Percentiles rank a stretch among this genome's conserved stretches.
Evolutionary conservation across 495 filamentous ascomycete genomes (phyloP).

Genomic region (Penicillium malachiteum): DNA sequence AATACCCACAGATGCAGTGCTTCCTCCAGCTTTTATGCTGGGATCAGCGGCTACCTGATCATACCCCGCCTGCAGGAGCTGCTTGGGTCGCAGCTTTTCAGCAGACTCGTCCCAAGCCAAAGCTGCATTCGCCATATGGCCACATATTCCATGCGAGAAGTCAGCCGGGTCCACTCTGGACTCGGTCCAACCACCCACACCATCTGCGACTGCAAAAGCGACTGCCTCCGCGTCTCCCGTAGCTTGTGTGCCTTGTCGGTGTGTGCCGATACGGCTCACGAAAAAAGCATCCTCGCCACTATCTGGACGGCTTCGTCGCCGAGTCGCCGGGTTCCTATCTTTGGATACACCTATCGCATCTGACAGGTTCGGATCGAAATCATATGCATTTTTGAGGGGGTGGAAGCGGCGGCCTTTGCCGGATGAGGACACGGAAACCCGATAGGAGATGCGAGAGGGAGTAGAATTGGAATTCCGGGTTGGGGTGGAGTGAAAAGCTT

Average conservation of each 20-base stretch:
- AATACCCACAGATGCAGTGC: conserved; percentile 83
- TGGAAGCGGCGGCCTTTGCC: conserved; percentile 77
- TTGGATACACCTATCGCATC: conserved; percentile 51
- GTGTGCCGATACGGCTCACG: conserved; percentile 65
- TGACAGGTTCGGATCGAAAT: conserved; percentile 64
- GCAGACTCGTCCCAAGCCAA: conserved; percentile 42
- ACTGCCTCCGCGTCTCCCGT: conserved; percentile 45
- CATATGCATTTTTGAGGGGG: conserved; percentile 66
- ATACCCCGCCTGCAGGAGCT: conserved; percentile 81
- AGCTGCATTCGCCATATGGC: conserved; percentile 79
- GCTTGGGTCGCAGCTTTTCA: conserved; percentile 58
- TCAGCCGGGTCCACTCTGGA: conserved; percentile 89
- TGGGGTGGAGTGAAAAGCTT: conserved; percentile 33
- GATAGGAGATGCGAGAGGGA: conserved; percentile 41
- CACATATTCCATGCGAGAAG: conserved; percentile 93
- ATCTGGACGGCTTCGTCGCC: conserved; percentile 55
- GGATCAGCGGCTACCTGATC: conserved; percentile 72
- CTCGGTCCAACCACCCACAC: conserved; percentile 92
- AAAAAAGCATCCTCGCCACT: conserved; percentile 98
- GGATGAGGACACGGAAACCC: conserved; percentile 58
- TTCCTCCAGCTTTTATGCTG: conserved; percentile 75
- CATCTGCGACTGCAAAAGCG: conserved; percentile 88
- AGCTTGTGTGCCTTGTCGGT: conserved; percentile 5
- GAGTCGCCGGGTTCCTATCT: conserved; percentile 28
- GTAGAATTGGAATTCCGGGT: conserved; percentile 13